A percentile compares a stretch with the other conserved stretches of the same genome.
phyloP scores from a whole-genome alignment of 2,329 filamentous ascomycete genomes.

The Neurospora crassa region DNA sequence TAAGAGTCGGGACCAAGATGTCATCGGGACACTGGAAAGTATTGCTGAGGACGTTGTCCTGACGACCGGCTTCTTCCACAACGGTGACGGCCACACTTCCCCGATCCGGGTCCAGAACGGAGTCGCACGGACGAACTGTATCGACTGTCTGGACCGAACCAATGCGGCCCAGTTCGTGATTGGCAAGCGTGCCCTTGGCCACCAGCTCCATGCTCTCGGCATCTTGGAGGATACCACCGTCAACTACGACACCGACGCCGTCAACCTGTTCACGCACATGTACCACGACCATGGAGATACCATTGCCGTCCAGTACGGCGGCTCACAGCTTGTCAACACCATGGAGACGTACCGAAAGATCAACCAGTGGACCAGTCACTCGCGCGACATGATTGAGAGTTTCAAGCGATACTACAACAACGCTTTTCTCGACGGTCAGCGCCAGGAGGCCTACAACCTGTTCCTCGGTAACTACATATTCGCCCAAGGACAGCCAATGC shows the following conservation, averaged over 20 bases:
- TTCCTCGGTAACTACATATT: slow-evolving; percentile 96
- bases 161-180: slow-evolving; percentile 98
- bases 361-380: slow-evolving; percentile 97
- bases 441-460: slow-evolving; percentile 95
- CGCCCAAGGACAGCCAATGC: slow-evolving; percentile 76
- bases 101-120: slow-evolving; percentile 75
- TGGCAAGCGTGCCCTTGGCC: slow-evolving; percentile 83
- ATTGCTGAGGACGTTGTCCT: slow-evolving; percentile 83
- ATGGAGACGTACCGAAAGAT: slow-evolving; percentile 99
- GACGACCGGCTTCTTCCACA: slow-evolving; percentile 89
- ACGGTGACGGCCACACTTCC: slow-evolving; percentile 63
- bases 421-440: slow-evolving; percentile 87
- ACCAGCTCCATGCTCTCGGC: slow-evolving; percentile 85
- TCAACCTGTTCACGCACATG: slow-evolving; percentile 97
- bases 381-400: slow-evolving; percentile 96
- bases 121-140: slow-evolving; percentile 90
- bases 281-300: slow-evolving; percentile 97
- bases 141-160: slow-evolving; percentile 92
- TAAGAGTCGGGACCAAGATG: slow-evolving; percentile 85
- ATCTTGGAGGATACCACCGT: slow-evolving; percentile 68
- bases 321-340: slow-evolving; percentile 94
- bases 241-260: slow-evolving; percentile 89
- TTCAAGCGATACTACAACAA: slow-evolving; percentile 99
- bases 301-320: slow-evolving; percentile 94
- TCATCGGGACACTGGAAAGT: slow-evolving; percentile 81